Evolutionary conservation across 495 filamentous ascomycete species (phyloP), one percentile per base, ranked within the genome.

Genomic region (Glonium stellatum): DNA sequence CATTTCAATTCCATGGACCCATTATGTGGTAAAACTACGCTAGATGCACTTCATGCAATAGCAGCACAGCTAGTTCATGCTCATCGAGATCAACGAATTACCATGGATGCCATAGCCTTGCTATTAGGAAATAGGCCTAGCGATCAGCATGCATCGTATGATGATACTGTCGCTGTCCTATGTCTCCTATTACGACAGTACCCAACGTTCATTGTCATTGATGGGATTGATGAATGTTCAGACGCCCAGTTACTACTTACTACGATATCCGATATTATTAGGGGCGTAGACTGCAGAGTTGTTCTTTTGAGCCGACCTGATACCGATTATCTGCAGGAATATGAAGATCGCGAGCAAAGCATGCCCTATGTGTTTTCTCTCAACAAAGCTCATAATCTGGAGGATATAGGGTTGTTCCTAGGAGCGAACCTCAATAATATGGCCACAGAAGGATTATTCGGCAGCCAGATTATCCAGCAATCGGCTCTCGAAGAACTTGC

Each of bases 151-250:
- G 58, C 63, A 10, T 65, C 63, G 15, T 61, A 49, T 1, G 59
- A 65, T 36, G 63, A 65, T 39, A 58, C 58, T 1, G 5, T 65
- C 15, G 58, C 54, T 15, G 59, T 65, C 19, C 47, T 61, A 0
- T 11, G 53, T 25, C 25, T 65, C 1, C 59, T 65, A 9, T 25
- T 61, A 34, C 54, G 54, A 5, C 63, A 65, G 27, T 59, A 61
- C 41, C 49, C 63, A 10, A 65, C 63, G 2, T 65, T 65, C 19
- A 41, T 65, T 4, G 63, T 65, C 31, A 54, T 65, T 23, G 63
- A 65, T 35, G 63, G 63, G 6, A 44, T 65, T 18, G 59, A 65
- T 35, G 63, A 65, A 61, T 65, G 63, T 44, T 31, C 9, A 34
- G 63, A 65, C 23, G 11, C 31, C 9, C 27, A 60, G 31, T 9